Conservation (phyloP, 257 asterid species). For the Solanum chiquidenum region DNA sequence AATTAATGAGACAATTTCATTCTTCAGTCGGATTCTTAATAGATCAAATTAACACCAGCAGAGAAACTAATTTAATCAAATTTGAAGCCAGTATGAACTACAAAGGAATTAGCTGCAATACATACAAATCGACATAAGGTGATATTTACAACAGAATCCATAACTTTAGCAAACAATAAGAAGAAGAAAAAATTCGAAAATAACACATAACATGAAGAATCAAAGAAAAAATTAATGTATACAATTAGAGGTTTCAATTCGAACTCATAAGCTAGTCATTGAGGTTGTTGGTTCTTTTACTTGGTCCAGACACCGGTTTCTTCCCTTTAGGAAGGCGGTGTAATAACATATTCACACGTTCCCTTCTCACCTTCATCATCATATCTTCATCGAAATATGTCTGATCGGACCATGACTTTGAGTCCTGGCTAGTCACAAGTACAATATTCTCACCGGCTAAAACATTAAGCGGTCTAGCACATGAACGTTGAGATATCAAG, state of each 20-base stretch:
- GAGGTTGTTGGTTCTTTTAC: not conserved
- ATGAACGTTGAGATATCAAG: not conserved
- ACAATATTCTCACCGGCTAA: not conserved
- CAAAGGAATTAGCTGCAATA: not conserved
- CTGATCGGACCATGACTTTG: not conserved
- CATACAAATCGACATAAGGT: no score
- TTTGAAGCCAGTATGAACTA: not conserved
- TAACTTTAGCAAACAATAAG: not conserved
- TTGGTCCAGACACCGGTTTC: not conserved
- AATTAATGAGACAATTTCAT: not conserved
- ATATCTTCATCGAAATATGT: not conserved
- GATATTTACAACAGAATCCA: not conserved
- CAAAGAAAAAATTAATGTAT: no score
- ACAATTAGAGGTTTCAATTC: not conserved
- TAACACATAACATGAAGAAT: not conserved
- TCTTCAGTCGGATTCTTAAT: not conserved
- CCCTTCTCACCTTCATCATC: not conserved
- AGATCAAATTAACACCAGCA: not conserved
- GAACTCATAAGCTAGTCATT: not conserved
- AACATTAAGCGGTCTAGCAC: not conserved
- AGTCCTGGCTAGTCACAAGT: not conserved
- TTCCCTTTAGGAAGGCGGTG: not conserved
- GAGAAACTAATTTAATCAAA: not conserved
- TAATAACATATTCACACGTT: not conserved
- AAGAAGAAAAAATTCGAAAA: no score